These are phyloP conservation scores for Begonia peltatifolia DNA, from an alignment of 306 rosid genomes.

Conservation along the genomic window DNA sequence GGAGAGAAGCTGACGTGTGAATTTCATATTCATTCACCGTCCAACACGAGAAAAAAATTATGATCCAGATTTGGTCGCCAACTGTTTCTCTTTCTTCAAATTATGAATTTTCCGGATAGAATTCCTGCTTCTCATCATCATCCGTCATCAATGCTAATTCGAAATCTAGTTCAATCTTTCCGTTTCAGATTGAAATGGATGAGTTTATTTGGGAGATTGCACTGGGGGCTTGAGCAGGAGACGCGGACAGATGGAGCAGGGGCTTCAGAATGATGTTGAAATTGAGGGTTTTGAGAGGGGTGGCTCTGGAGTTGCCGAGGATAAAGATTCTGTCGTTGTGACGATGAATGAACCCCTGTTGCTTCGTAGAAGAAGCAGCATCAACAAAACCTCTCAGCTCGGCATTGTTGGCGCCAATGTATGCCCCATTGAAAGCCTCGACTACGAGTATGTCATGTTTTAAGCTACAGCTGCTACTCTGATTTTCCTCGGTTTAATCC, in stretches of 20 bases:
- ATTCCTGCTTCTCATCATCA: too few relatives aligned
- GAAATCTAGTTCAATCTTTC: too few relatives aligned
- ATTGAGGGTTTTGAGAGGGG: slow-evolving; percentile 12
- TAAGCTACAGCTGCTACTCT: neutral
- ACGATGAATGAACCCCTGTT: slow-evolving; percentile 32
- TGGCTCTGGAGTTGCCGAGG: slow-evolving; percentile 4
- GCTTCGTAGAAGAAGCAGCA: slow-evolving; percentile 28
- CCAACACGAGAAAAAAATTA: too few relatives aligned
- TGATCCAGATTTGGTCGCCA: too few relatives aligned
- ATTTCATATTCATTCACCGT: too few relatives aligned
- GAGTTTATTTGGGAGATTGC: too few relatives aligned
- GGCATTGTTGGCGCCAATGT: slow-evolving; percentile 66
- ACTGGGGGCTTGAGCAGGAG: neutral
- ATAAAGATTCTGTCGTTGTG: neutral
- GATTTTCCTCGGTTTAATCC: neutral
- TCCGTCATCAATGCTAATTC: too few relatives aligned
- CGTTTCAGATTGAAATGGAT: too few relatives aligned
- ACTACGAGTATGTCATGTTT: slow-evolving; percentile 38
- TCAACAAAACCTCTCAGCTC: slow-evolving; percentile 51
- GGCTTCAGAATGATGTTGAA: slow-evolving; percentile 3
- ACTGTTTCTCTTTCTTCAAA: too few relatives aligned
- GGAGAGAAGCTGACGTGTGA: too few relatives aligned
- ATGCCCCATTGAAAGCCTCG: slow-evolving; percentile 72
- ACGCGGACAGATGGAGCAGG: slow-evolving; percentile 3
- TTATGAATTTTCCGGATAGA: too few relatives aligned